Evolutionary conservation across 495 filamentous ascomycete genomes (phyloP).

Genomic region (Niebla homalea): DNA sequence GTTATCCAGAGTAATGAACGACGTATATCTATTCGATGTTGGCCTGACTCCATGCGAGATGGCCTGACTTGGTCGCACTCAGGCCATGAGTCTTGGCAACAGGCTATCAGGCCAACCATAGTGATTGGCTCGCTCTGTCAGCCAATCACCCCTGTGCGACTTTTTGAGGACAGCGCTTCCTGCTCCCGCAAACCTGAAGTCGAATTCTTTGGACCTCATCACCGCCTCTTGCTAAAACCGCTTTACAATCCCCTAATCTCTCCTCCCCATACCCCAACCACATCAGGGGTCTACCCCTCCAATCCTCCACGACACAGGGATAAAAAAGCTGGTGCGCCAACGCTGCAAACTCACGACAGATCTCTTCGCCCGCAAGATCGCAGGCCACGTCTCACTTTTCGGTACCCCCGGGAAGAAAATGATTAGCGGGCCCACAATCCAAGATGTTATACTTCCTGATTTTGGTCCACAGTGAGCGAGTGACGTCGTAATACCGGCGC

Average conservation of each 20-base stretch:
- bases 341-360: constrained; percentile 6
- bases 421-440: constrained; percentile 57
- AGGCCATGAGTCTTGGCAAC: no score
- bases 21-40: no score
- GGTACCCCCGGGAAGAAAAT: background rate
- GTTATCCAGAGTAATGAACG: no score
- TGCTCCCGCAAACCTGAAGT: no score
- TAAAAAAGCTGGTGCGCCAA: constrained; percentile 10
- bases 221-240: constrained; percentile 51
- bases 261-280: constrained; percentile 56
- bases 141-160: no score
- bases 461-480: constrained; percentile 44
- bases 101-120: no score
- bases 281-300: constrained; percentile 9
- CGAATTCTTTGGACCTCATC: no score
- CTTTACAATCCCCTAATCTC: constrained; percentile 58
- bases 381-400: constrained; percentile 9
- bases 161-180: no score
- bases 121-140: no score
- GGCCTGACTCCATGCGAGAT: no score
- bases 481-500: constrained; percentile 67
- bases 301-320: constrained; percentile 6
- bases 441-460: constrained; percentile 37
- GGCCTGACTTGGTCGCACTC: no score
- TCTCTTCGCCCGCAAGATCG: constrained; percentile 5